Percentiles rank a stretch among this genome's conserved stretches.
phyloP scores from a whole-genome alignment of 352 stramenopile genomes.

The Lagenidium sp. region DNA sequence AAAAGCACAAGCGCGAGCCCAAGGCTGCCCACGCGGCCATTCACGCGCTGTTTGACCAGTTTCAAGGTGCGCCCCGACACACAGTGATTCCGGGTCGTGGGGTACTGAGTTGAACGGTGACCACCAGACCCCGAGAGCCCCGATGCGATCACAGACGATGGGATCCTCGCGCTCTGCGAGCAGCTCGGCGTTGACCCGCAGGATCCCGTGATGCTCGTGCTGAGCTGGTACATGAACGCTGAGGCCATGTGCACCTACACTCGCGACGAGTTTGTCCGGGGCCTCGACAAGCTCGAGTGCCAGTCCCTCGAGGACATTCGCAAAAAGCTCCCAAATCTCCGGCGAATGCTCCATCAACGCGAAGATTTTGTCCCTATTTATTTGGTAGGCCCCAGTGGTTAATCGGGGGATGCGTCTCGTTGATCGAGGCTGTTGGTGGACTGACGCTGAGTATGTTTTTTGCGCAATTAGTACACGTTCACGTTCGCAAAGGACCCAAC shows the following conservation, averaged over 20 bases:
- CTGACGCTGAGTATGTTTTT: too few relatives aligned
- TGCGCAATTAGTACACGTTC: constrained; percentile 72
- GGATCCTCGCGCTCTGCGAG: constrained; percentile 66
- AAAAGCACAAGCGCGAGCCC: constrained; percentile 40
- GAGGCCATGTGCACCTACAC: constrained; percentile 75
- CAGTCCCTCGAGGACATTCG: constrained; percentile 43
- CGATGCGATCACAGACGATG: constrained; percentile 70
- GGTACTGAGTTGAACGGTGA: constrained; percentile 7
- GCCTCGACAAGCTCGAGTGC: constrained; percentile 65
- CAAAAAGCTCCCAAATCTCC: constrained; percentile 36
- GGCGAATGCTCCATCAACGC: constrained; percentile 30
- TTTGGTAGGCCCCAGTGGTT: too few relatives aligned
- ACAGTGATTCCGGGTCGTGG: not conserved
- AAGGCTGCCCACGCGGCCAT: constrained; percentile 29
- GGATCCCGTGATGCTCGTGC: constrained; percentile 69
- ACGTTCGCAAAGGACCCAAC: constrained; percentile 75
- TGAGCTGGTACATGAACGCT: constrained; percentile 76
- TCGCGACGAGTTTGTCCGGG: constrained; percentile 54
- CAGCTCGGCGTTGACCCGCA: constrained; percentile 62
- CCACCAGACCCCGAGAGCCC: constrained; percentile 49
- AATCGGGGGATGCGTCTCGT: too few relatives aligned
- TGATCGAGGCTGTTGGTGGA: not conserved
- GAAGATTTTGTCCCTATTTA: constrained; percentile 72
- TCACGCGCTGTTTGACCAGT: constrained; percentile 46
- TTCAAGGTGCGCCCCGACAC: constrained; percentile 32